Conservation (phyloP, 1,139 yeast genomes). For the Kazachstania sp. region DNA sequence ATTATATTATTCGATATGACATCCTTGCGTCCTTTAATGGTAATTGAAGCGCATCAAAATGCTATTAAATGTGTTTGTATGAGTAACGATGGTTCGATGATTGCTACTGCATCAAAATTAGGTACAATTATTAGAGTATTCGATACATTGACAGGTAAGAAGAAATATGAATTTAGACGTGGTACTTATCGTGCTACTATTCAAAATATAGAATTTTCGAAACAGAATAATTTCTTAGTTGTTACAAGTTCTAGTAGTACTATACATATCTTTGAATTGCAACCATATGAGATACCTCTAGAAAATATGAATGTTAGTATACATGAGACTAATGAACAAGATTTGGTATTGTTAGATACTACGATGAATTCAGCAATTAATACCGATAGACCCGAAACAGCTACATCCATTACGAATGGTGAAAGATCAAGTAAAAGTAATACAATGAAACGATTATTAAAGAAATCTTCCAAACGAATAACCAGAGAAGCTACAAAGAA, state of each 20-base stretch:
- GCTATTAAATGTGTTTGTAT: slow-evolving; percentile 69
- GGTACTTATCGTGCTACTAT: slow-evolving; percentile 91
- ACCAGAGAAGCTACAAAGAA: slow-evolving; percentile 71
- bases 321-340: neutral
- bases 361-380: neutral
- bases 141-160: slow-evolving; percentile 69
- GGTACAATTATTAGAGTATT: slow-evolving; percentile 91
- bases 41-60: slow-evolving; percentile 89
- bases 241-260: slow-evolving; percentile 91
- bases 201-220: slow-evolving; percentile 70
- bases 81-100: slow-evolving; percentile 68
- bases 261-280: slow-evolving; percentile 77
- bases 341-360: neutral
- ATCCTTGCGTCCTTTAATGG: slow-evolving; percentile 74
- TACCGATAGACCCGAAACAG: neutral
- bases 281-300: neutral
- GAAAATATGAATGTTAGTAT: neutral
- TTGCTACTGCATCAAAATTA: slow-evolving; percentile 91
- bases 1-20: slow-evolving; percentile 79
- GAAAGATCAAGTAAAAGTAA: neutral
- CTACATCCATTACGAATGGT: too few relatives aligned
- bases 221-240: slow-evolving; percentile 62
- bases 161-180: slow-evolving; percentile 81
- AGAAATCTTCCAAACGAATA: slow-evolving; percentile 1
- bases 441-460: neutral